Conservation (phyloP, 2,329 filamentous ascomycete species). For the Chrysoporthe puriensis region DNA sequence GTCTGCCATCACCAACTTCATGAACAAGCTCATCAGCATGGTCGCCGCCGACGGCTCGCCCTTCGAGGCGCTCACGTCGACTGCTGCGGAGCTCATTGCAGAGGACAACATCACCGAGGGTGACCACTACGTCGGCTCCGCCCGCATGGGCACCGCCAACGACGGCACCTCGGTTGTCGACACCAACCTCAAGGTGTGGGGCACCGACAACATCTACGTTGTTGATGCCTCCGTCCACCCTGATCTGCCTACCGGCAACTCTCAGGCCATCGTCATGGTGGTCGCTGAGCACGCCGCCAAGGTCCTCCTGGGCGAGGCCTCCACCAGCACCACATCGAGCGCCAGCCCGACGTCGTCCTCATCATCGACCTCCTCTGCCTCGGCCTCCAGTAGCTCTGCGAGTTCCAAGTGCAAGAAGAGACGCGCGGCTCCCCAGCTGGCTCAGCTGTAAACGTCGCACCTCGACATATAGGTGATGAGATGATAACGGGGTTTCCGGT, state of each 20-base stretch:
- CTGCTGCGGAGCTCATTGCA: constrained; percentile 27
- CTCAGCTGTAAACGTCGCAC: background rate
- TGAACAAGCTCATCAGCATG: constrained; percentile 36
- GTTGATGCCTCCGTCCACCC: constrained; percentile 68
- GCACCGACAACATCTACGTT: constrained; percentile 65
- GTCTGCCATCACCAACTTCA: constrained; percentile 35
- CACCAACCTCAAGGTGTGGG: constrained; percentile 53
- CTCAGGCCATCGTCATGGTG: constrained; percentile 47
- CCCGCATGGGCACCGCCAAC: constrained; percentile 38
- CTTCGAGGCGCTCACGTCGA: constrained; percentile 31
- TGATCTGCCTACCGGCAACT: constrained; percentile 66
- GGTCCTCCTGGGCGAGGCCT: constrained; percentile 27
- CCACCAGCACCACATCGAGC: constrained; percentile 20
- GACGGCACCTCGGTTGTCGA: constrained; percentile 40
- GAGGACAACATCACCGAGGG: constrained; percentile 31
- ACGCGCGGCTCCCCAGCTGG: constrained; percentile 16
- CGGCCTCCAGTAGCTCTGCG: constrained; percentile 6
- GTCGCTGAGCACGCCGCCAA: constrained; percentile 44
- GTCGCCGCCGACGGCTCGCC: constrained; percentile 34
- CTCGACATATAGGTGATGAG: background rate
- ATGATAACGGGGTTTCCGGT: constrained; percentile 4
- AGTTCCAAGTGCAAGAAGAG: constrained; percentile 25
- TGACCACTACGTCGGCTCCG: constrained; percentile 39
- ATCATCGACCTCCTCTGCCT: constrained; percentile 6
- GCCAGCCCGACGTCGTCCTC: constrained; percentile 6